Evolutionary conservation across 2,329 filamentous ascomycete species (phyloP).

Genomic region (Tolypocladium pustulatum): DNA sequence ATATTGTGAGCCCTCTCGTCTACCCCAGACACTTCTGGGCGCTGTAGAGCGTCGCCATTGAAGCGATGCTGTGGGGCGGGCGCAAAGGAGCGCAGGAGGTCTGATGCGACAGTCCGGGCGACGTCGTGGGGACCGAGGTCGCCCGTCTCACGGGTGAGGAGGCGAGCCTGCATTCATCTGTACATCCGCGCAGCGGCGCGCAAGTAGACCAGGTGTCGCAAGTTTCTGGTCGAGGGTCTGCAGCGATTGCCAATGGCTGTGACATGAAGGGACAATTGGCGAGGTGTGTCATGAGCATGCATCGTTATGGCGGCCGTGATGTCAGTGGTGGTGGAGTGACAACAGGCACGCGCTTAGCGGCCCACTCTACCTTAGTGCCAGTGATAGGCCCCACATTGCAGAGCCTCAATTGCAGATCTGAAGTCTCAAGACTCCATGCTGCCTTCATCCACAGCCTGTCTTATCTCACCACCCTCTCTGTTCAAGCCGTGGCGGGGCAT

Average conservation of each 20-base stretch:
- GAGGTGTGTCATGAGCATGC: not conserved
- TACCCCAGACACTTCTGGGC: slow-evolving; percentile 7
- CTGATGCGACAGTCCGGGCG: slow-evolving; percentile 52
- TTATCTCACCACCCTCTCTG: not conserved
- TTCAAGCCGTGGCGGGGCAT: not conserved
- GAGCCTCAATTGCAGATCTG: not conserved
- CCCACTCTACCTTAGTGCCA: not conserved
- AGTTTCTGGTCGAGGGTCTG: not conserved
- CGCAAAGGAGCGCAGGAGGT: slow-evolving; percentile 59
- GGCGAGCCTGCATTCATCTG: slow-evolving; percentile 58
- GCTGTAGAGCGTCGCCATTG: slow-evolving; percentile 35
- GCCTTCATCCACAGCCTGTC: not conserved
- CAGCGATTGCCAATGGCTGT: not conserved
- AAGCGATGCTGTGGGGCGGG: slow-evolving; percentile 59
- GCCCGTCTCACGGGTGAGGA: slow-evolving; percentile 68
- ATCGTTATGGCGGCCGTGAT: not conserved
- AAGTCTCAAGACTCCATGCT: not conserved
- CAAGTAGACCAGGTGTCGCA: not conserved
- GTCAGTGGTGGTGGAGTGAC: not conserved
- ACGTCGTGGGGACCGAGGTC: slow-evolving; percentile 53
- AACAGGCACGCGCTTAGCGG: not conserved
- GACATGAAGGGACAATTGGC: not conserved
- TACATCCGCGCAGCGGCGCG: not conserved
- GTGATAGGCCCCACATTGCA: not conserved
- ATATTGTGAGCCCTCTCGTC: slow-evolving; percentile 24